Conservation (phyloP, 2,329 filamentous ascomycete genomes). For the Scedosporium aurantiacum region DNA sequence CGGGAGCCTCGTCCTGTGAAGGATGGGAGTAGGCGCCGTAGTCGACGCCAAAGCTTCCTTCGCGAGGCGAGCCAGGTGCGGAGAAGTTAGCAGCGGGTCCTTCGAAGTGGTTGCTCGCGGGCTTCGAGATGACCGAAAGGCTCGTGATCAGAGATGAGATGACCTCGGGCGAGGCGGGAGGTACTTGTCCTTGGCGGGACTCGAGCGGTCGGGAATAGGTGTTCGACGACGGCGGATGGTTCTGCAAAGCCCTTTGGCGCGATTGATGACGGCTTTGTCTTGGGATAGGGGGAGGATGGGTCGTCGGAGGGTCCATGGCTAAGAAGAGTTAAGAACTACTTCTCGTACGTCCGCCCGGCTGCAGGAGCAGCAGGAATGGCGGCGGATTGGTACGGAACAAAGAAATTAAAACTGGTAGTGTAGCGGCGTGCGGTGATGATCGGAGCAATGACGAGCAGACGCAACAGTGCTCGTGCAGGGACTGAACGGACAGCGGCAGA, state of each 20-base stretch:
- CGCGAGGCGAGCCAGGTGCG: conserved; percentile 21
- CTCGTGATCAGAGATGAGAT: conserved; percentile 61
- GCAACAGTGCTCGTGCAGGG: neutral
- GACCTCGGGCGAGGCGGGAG: conserved; percentile 54
- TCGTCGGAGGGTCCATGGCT: conserved; percentile 10
- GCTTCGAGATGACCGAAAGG: conserved; percentile 55
- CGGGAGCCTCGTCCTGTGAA: conserved; percentile 33
- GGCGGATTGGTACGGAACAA: neutral
- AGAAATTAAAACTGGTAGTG: conserved; percentile 1
- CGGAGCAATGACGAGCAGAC: neutral
- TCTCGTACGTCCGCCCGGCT: neutral
- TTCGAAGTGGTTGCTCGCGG: conserved; percentile 61
- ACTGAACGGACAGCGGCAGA: neutral
- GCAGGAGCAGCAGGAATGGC: neutral
- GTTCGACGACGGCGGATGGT: conserved; percentile 1
- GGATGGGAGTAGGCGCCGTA: conserved; percentile 54
- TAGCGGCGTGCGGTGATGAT: neutral
- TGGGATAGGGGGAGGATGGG: conserved; percentile 11
- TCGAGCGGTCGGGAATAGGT: neutral
- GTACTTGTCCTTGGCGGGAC: conserved; percentile 13
- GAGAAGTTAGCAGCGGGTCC: conserved; percentile 30
- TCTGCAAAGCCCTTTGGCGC: conserved; percentile 11
- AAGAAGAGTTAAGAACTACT: neutral
- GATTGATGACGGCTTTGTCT: conserved; percentile 11
- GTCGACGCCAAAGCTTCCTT: conserved; percentile 58